Base-by-base conservation (phyloP, 345 rosid species). In the Rhodomyrtus tomentosa region DNA sequence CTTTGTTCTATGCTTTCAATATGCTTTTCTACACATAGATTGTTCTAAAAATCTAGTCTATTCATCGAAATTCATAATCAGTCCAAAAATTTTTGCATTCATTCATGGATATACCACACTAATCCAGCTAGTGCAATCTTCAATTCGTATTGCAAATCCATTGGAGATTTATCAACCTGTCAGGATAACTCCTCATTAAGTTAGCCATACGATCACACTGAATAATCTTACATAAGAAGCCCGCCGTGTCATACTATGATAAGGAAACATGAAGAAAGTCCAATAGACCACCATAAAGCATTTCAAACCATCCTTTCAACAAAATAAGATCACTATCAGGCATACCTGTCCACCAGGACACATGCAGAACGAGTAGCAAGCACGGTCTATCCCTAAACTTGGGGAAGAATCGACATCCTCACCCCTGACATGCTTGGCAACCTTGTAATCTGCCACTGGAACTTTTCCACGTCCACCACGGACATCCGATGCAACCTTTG, bases 361-460 rank as follows among this genome's bases (percentile, higher is more conserved):
- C 99, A 96, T 95, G 93, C 99, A 96, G 88, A 96, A 96, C 87
- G 99, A 96, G 92, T 96, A 96, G 89, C 98, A 96, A 89, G 95
- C 93, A 84, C 92, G 95, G 86, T 55, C 87, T 82, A 83, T 83
- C 76, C 55, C 86, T 40, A 81, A 49, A 86, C 84, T 84, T 80
- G 86, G 74, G 7, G 90, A 62, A 18, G 88, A 50, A 13, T 91
- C 86, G 24, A 86, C 88, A 40, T 84, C 89, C 84, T 89, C 83
- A 4, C 86, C 86, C 83, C 87, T 85, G 81, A 95, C 90, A 87
- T 92, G 91, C 80, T 91, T 93, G 84, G 90, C 96, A 85, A 96
- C 93, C 89, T 94, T 95, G 91, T 96, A 96, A 88, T 96, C 99
- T 62, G 98, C 98, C 68, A 95, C 98, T 82, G 98, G 98, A 42